Evolutionary conservation across 768 basidiomycete species (phyloP).

Genomic region (Candolleomyces aberdarensis): DNA sequence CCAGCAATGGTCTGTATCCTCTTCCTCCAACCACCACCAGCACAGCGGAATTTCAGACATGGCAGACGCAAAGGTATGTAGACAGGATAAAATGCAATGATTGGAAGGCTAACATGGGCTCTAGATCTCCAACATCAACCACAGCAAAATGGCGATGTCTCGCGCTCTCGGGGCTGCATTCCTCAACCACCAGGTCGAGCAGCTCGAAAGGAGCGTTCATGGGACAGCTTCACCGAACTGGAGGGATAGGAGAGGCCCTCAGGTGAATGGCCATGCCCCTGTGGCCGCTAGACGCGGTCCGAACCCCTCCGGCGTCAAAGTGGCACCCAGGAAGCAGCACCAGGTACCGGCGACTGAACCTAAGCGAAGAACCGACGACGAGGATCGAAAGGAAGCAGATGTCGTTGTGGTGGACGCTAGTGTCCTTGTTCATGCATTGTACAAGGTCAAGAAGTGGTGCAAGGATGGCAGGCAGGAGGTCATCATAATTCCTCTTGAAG

Average conservation of each 20-base stretch:
- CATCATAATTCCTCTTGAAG: slow-evolving; percentile 85
- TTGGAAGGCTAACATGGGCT: background rate
- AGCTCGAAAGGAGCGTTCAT: slow-evolving; percentile 75
- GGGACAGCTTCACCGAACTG: slow-evolving; percentile 57
- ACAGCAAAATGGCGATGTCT: slow-evolving; percentile 77
- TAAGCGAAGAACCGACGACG: slow-evolving; percentile 29
- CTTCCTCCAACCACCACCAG: slow-evolving; percentile 5
- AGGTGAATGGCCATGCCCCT: slow-evolving; percentile 13
- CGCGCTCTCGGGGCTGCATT: slow-evolving; percentile 85
- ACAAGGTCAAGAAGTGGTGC: slow-evolving; percentile 82
- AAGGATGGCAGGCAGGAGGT: slow-evolving; percentile 73
- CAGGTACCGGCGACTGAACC: slow-evolving; percentile 14
- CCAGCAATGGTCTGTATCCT: too few species aligned
- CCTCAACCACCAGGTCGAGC: slow-evolving; percentile 83
- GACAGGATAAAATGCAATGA: background rate
- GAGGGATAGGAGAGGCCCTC: slow-evolving; percentile 43
- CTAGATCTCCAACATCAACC: slow-evolving; percentile 25
- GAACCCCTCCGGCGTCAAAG: slow-evolving; percentile 28
- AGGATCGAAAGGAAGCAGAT: slow-evolving; percentile 54
- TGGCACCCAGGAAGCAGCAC: slow-evolving; percentile 28
- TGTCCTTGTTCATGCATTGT: slow-evolving; percentile 73
- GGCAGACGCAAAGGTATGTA: slow-evolving; percentile 30
- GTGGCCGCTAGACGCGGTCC: slow-evolving; percentile 27
- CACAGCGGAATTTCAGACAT: slow-evolving; percentile 14
- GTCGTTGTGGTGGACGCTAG: slow-evolving; percentile 79